Evolutionary conservation across 2,329 filamentous ascomycete genomes (phyloP), one percentile per base, ranked within the genome.

Genomic region (Gnomoniopsis smithogilvyi): DNA sequence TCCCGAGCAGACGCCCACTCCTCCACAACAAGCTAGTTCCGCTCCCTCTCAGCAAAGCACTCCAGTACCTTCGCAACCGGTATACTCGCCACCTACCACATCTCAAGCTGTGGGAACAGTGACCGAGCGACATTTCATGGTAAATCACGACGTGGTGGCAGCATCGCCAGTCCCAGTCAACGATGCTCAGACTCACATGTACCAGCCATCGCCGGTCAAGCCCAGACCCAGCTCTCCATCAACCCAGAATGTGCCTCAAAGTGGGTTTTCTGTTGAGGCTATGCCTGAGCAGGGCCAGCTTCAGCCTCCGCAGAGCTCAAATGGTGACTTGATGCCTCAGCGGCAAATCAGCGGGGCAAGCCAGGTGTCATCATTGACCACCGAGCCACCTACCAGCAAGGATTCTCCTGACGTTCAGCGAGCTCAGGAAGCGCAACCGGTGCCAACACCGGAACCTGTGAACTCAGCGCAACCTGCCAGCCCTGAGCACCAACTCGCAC

Each of bases 301-400:
- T 12, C 57, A 51, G 57, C 60, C 57, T 36, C 50, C 58, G 17
- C 46, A 52, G 3, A 38, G n/a, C 14, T 30, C 49, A 19, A 57
- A 61, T 54, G 22, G 34, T 30, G 60, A 56, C 34, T 60, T 67
- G 10, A 51, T 64, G 12, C 66, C 67, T 3, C 64, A 66, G 53
- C 65, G 67, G 10, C 67, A 70, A 47, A 49, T 57, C 36, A 69
- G 67, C 51, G 67, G 63, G 6, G 64, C 65, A 6, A 69, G 68
- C 62, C 66, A 68, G 51, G 62, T 65, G 11, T 69, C 67, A 2
- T 62, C 66, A n/a, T 51, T 67, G 54, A 60, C 60, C n/a, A 60
- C 60, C 36, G 57, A 55, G 19, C 57, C 53, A 4, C 45, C 60
- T 10, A 57, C 54, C 3, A 54, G 47, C 24, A 58, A 62, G 19